Percentiles rank a stretch among this genome's conserved stretches.
Conservation (phyloP, 139 green algal genomes). For the Chlorella sp. region DNA sequence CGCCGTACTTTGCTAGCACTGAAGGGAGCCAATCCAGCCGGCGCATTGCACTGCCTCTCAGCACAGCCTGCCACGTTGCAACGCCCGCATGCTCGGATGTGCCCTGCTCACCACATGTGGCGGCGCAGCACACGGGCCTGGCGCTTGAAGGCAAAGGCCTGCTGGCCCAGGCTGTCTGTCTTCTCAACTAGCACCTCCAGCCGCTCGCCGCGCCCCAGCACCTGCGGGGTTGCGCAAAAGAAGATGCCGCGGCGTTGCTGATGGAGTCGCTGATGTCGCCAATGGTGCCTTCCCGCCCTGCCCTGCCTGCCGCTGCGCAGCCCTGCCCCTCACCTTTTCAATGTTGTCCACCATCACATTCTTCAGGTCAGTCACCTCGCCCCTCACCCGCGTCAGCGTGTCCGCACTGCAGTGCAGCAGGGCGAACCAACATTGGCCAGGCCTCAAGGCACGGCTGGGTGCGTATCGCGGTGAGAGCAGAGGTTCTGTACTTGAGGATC, state of each 20-base stretch:
- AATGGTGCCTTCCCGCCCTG: no score
- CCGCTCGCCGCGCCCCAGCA: constrained; percentile 92
- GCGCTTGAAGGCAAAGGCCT: constrained; percentile 86
- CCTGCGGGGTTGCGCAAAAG: constrained; percentile 56
- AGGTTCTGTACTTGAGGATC: no score
- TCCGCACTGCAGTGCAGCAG: not conserved
- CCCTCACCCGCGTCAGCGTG: constrained; percentile 55
- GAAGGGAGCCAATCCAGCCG: no score
- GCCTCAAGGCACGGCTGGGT: no score
- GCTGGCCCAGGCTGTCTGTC: constrained; percentile 79
- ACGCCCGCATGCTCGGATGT: no score
- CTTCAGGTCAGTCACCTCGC: constrained; percentile 85
- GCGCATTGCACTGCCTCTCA: no score
- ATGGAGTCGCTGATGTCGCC: no score
- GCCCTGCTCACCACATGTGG: constrained; percentile 79
- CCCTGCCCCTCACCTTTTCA: constrained; percentile 62
- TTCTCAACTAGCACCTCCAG: constrained; percentile 97
- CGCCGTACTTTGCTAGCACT: no score
- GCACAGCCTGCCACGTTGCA: no score
- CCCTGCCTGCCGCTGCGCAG: no score
- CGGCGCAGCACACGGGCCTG: constrained; percentile 61
- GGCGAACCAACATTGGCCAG: no score
- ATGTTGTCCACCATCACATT: constrained; percentile 95
- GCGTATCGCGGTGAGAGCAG: no score
- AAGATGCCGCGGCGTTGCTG: not conserved